These are phyloP conservation scores for Penicillium dipodomyicola DNA, from an alignment of 495 filamentous ascomycete species.

Conservation along the genomic window DNA sequence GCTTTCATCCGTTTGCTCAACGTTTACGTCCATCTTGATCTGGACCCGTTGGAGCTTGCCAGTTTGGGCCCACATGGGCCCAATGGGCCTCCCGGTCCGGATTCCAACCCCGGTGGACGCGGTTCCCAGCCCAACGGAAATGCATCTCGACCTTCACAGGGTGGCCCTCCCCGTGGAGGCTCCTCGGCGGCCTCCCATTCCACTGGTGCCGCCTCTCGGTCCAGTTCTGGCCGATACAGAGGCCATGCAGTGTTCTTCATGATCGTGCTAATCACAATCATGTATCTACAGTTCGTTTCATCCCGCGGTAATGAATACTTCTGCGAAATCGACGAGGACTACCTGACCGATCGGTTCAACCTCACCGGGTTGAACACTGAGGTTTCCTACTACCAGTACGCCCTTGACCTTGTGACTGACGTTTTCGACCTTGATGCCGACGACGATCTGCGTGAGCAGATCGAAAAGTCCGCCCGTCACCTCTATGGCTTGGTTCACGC, in stretches of 20 bases:
- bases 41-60: no score
- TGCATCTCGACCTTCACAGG: not conserved
- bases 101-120: not conserved
- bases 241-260: not conserved
- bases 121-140: not conserved
- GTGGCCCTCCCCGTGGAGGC: not conserved
- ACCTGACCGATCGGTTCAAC: conserved; percentile 97
- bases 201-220: not conserved
- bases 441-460: conserved; percentile 95
- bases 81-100: not conserved
- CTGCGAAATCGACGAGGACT: conserved; percentile 99
- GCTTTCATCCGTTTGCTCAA: no score
- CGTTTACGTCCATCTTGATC: no score
- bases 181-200: not conserved
- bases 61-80: no score
- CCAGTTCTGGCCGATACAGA: not conserved
- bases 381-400: conserved; percentile 98
- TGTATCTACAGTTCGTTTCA: conserved; percentile 76
- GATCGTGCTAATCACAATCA: conserved; percentile 16
- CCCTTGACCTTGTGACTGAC: conserved; percentile 98
- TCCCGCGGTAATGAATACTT: conserved; percentile 99
- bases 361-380: conserved; percentile 95
- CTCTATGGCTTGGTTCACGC: conserved; percentile 96
- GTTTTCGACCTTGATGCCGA: conserved; percentile 99
- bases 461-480: conserved; percentile 95